phyloP scores from a whole-genome alignment of 2,329 filamentous ascomycete genomes.

The Thielaviopsis musarum region DNA sequence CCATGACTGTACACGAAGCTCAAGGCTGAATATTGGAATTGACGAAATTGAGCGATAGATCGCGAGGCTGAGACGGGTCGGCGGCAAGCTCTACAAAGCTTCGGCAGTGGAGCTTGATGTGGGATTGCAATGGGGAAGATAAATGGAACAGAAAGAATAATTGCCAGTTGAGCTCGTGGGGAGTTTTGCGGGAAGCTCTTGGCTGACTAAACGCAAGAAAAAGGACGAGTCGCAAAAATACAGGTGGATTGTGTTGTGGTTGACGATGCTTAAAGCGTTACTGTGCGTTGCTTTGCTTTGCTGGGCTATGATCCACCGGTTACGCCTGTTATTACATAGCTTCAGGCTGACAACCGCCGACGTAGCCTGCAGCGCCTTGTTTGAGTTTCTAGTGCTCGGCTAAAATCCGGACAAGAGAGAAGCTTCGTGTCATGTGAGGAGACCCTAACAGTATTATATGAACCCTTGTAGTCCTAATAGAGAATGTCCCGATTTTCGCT shows the following conservation, averaged over 20 bases:
- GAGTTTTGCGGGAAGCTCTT: background rate
- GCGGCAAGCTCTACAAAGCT: background rate
- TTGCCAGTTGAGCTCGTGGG: background rate
- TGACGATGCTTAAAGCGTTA: background rate
- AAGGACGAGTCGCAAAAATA: background rate
- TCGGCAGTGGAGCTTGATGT: background rate
- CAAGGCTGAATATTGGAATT: background rate
- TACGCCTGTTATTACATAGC: background rate
- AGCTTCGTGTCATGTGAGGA: background rate
- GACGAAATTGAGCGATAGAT: background rate
- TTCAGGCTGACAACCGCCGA: slow-evolving; percentile 12
- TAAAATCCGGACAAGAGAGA: background rate
- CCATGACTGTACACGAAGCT: slow-evolving; percentile 40
- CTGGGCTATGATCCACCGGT: background rate
- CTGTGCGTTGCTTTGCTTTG: background rate
- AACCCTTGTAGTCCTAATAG: background rate
- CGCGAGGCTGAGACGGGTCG: slow-evolving; percentile 1
- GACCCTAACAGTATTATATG: background rate
- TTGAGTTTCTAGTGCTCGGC: background rate
- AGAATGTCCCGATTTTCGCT: background rate
- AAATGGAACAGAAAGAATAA: background rate
- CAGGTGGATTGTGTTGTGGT: background rate
- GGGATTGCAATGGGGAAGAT: background rate
- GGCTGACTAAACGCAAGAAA: background rate
- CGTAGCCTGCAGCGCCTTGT: slow-evolving; percentile 5